A percentile compares a stretch with the other conserved stretches of the same genome.
These are phyloP conservation scores for Neofusicoccum kwambonambiense DNA, from an alignment of 2,329 filamentous ascomycete species.

Conservation along the genomic window DNA sequence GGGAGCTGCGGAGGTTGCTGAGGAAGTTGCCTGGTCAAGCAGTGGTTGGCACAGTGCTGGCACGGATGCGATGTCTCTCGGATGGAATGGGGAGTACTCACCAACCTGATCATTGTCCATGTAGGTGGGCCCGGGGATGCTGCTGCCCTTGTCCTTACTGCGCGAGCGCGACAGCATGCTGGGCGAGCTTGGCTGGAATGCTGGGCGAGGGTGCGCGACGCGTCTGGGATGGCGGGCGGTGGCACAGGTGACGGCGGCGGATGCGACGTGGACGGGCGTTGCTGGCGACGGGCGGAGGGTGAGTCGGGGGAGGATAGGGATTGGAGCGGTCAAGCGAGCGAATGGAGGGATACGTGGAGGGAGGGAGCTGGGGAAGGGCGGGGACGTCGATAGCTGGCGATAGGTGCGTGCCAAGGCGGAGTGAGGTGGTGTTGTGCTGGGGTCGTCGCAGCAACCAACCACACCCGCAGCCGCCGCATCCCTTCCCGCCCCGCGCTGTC, in stretches of 20 bases:
- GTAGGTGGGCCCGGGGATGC: conserved; percentile 36
- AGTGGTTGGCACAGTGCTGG: conserved; percentile 15
- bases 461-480: background rate
- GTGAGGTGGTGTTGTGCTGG: background rate
- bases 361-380: background rate
- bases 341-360: conserved; percentile 5
- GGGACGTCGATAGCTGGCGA: conserved; percentile 3
- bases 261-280: background rate
- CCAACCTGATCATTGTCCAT: conserved; percentile 41
- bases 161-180: conserved; percentile 31
- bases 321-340: conserved; percentile 13
- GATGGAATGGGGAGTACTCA: conserved; percentile 25
- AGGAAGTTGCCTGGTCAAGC: conserved; percentile 63
- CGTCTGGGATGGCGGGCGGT: background rate
- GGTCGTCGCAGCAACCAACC: conserved; percentile 1
- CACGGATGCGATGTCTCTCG: background rate
- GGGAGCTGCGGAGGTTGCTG: conserved; percentile 67
- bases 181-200: conserved; percentile 19
- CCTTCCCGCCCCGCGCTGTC: background rate
- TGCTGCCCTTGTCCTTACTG: conserved; percentile 34
- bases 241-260: background rate
- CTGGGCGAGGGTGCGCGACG: background rate
- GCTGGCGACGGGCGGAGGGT: background rate
- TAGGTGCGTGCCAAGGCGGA: background rate
- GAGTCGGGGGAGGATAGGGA: background rate